phyloP scores from a whole-genome alignment of 331 rosid species.

The Acacia concinna region DNA sequence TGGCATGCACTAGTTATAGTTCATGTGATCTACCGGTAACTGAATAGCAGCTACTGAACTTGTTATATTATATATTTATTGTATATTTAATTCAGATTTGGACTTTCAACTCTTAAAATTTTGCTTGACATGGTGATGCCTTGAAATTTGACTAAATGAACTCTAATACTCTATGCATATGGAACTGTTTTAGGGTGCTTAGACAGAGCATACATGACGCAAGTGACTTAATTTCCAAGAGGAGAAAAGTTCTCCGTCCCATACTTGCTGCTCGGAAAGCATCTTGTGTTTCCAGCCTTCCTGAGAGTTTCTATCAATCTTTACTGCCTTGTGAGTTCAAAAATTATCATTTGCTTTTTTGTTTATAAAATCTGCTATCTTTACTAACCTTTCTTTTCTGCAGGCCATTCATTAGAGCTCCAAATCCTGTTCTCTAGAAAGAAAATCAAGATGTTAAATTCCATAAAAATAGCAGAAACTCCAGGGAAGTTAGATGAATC shows the following conservation, averaged over 20 bases:
- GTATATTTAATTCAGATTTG: conserved; percentile 7
- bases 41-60: conserved; percentile 8
- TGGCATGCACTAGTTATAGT: conserved; percentile 4
- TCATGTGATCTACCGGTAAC: background rate
- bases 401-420: conserved; percentile 56
- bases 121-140: background rate
- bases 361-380: conserved; percentile 20
- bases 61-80: background rate
- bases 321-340: conserved; percentile 62
- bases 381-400: conserved; percentile 37
- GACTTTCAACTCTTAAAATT: conserved; percentile 18
- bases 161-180: background rate
- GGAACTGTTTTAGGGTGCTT: conserved; percentile 55
- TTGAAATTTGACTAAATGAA: conserved; percentile 4
- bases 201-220: conserved; percentile 48
- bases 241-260: conserved; percentile 46
- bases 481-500: conserved; percentile 32
- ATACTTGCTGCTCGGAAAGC: conserved; percentile 42
- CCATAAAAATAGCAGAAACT: conserved; percentile 33
- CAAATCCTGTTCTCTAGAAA: conserved; percentile 39
- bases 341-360: conserved; percentile 8
- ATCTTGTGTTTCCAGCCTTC: conserved; percentile 37
- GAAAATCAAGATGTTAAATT: conserved; percentile 39
- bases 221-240: conserved; percentile 57
- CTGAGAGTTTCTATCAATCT: conserved; percentile 53